Evolutionary conservation across 495 filamentous ascomycete genomes (phyloP).

Genomic region (Penicillium desertorum): DNA sequence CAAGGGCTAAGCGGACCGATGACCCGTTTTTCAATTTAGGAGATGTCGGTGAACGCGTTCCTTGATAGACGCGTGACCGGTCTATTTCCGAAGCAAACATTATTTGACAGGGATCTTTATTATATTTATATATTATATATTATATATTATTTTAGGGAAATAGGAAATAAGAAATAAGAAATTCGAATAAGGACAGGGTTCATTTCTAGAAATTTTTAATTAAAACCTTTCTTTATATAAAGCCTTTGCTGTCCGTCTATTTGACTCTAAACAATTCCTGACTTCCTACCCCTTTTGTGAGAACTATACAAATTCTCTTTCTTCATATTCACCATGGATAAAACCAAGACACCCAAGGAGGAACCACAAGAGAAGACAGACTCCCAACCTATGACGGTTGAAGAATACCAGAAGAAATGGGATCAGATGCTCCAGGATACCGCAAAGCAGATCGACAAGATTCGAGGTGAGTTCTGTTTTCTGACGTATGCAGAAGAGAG

Average conservation of each 20-base stretch:
- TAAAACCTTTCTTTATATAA: constrained; percentile 17
- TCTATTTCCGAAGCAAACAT: constrained; percentile 25
- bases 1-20: too few relatives aligned
- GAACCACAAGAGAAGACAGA: constrained; percentile 4
- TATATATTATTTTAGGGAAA: too few relatives aligned
- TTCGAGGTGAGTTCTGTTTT: constrained; percentile 24
- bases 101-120: constrained; percentile 15
- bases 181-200: too few relatives aligned
- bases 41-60: constrained; percentile 26
- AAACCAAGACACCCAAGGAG: constrained; percentile 5
- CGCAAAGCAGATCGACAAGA: constrained; percentile 25
- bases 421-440: constrained; percentile 29
- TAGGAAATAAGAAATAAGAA: neutral
- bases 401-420: constrained; percentile 28
- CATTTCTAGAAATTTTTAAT: constrained; percentile 6
- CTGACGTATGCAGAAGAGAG: constrained; percentile 21
- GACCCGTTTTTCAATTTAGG: constrained; percentile 8
- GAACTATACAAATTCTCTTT: neutral
- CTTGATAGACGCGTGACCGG: constrained; percentile 20
- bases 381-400: constrained; percentile 15
- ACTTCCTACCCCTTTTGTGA: neutral
- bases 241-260: constrained; percentile 3
- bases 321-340: constrained; percentile 12
- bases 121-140: too few relatives aligned
- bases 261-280: neutral